Evolutionary conservation across 768 basidiomycete genomes (phyloP), one percentile per base, ranked within the genome.

Genomic region (Pisolithus marmoratus): DNA sequence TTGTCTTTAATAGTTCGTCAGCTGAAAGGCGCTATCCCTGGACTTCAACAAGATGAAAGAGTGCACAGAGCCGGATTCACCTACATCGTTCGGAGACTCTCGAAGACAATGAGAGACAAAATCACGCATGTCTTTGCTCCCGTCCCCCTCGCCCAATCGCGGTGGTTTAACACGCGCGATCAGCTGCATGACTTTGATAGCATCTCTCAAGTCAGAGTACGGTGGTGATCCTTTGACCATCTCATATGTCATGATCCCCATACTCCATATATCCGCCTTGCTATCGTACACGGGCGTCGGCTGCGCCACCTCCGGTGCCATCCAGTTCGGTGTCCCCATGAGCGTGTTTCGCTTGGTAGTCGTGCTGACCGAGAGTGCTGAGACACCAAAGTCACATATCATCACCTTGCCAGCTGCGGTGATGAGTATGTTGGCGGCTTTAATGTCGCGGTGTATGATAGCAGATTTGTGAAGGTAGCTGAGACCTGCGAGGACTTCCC

Each of bases 251-350:
- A 94, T 87, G 64, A 99, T 94, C 5, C 96, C 96, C 52, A 99
- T 71, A 62, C 91, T 94, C 96, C 96, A 98, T 40, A 99, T 92
- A 63, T 99, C 96, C 3, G 95, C 96, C 66, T 96, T 98, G 48
- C 90, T 88, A 63, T 99, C 95, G 68, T 99, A 98, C 40, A 84
- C 78, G n/a, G 91, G 83, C 11, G 89, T 85, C 9, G 79, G 78
- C 57, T 92, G 89, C 15, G 95, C 90, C 3, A 98, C 93, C 69
- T 99, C 96, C 0, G 96, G 96, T 0, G 96, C 96, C 96, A 99
- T 99, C 95, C 95, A 98, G 65, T 96, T 92, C 0, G 94, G 95
- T 2, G 96, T 98, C 2, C 96, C 96, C 55, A 94, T 92, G 62
- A 98, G 81, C 0, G 96, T 99, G 48, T 94, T 93, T 22, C 96